Base-by-base conservation (phyloP, 805 yeast genomes). In the Danielia oregonensis region DNA sequence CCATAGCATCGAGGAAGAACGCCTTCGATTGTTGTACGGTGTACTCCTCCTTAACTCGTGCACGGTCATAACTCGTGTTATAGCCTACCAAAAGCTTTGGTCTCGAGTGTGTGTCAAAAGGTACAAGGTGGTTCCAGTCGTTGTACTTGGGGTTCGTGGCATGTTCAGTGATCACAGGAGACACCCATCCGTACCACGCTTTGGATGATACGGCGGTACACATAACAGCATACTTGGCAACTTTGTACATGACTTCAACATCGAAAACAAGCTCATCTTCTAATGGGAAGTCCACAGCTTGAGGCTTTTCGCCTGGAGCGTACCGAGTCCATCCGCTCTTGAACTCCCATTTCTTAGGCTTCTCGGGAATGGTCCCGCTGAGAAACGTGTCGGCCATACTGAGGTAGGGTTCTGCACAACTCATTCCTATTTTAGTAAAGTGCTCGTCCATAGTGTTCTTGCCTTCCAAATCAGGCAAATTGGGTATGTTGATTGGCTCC, bases 141-240 rank as follows among this genome's bases (percentile, higher is more conserved):
- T 32, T 33, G 26, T 43, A 34, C 13, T 61, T 51, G 2, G 56
- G 47, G 5, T 65, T 61, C 3, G 39, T 26, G 2, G 78, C 61
- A 31, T 76, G 78, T 2, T 73, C 74, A 1, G 83, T 70, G 14
- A 93, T 56, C 54, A 72, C 79, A 0, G 99, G 98, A 0, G 96
- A 87, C 6, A 87, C 79, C 99, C 99, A 93, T 0, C 81, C 79
- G 52, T 89, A 93, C 95, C 97, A 88, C 0, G 96, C 95, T 7
- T 71, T 65, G 0, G 69, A 55, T 0, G 96, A 78, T 2, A 72
- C 79, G 8, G 96, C 95, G 0, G 85, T 74, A 2, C 96, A 96
- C 58, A 93, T 54, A 0, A 84, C 76, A 0, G 97, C 81, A 52
- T 78, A 89, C 3, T 72, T 74, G 0, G 93, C 76, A 1, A 77